Evolutionary conservation across 805 yeast species (phyloP).

Genomic region (Candida awuae): DNA sequence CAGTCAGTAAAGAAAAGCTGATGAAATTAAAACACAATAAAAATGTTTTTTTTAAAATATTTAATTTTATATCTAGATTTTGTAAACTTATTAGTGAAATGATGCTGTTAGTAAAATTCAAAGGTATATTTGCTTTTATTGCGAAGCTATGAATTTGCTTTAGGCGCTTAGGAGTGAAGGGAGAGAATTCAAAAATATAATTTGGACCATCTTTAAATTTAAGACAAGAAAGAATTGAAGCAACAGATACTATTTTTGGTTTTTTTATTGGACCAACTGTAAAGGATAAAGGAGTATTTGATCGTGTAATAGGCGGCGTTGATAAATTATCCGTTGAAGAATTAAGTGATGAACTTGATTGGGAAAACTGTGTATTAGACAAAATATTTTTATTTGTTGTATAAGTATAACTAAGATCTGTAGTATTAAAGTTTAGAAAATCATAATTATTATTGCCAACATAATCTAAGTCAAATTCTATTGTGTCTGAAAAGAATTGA

Average conservation of each 20-base stretch:
- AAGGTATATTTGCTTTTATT: background rate
- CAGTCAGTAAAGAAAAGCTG: background rate
- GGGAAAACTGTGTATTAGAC: background rate
- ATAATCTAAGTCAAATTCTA: too few species aligned
- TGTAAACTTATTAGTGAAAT: constrained; percentile 1
- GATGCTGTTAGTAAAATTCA: background rate
- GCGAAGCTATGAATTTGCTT: background rate
- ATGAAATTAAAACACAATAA: constrained; percentile 1
- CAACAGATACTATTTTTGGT: background rate
- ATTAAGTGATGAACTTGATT: background rate
- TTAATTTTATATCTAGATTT: constrained; percentile 3
- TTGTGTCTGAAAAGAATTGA: too few species aligned
- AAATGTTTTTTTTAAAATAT: constrained; percentile 4
- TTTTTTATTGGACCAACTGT: background rate
- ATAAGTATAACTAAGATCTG: background rate
- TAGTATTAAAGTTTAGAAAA: background rate
- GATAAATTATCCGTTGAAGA: background rate
- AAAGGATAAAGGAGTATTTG: background rate
- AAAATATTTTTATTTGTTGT: background rate
- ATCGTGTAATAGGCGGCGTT: background rate
- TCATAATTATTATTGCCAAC: background rate
- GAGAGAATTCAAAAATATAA: background rate
- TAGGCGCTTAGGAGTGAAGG: background rate
- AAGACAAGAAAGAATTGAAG: background rate
- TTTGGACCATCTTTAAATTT: background rate